A percentile compares a stretch with the other conserved stretches of the same genome.
Evolutionary conservation across 352 stramenopile genomes (phyloP).

Genomic region (Globisporangium apiculatum): DNA sequence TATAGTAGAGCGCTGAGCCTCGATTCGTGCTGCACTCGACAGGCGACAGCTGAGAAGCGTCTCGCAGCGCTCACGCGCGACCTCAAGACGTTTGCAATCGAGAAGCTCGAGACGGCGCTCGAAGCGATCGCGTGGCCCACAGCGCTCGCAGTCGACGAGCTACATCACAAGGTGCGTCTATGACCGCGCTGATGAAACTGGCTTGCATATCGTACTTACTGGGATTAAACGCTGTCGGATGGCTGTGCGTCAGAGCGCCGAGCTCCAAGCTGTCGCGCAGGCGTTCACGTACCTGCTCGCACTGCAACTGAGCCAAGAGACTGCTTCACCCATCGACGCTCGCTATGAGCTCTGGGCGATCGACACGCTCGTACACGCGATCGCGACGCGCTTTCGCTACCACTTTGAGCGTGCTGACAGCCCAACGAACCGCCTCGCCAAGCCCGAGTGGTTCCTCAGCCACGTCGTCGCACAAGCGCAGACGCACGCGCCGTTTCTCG

Average conservation of each 20-base stretch:
- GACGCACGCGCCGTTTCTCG: constrained; percentile 37
- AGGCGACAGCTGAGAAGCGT: constrained; percentile 38
- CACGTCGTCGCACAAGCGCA: constrained; percentile 52
- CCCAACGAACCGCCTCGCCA: constrained; percentile 60
- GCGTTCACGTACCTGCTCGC: constrained; percentile 49
- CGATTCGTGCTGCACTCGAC: background rate
- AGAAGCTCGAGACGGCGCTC: constrained; percentile 43
- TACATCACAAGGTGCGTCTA: constrained; percentile 19
- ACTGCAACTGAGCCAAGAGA: constrained; percentile 40
- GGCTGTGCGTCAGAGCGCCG: background rate
- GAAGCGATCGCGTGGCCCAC: constrained; percentile 42
- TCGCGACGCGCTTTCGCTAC: constrained; percentile 59
- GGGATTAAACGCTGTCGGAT: background rate
- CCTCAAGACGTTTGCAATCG: constrained; percentile 41
- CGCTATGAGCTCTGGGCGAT: constrained; percentile 53
- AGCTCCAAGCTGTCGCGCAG: constrained; percentile 23
- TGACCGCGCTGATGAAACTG: no score
- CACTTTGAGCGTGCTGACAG: constrained; percentile 68
- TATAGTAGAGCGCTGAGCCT: background rate
- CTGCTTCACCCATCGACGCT: background rate
- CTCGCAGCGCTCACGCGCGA: constrained; percentile 37
- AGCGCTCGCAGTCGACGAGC: constrained; percentile 22
- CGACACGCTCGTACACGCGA: constrained; percentile 45
- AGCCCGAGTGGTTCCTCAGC: constrained; percentile 69
- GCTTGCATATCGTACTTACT: background rate